Evolutionary conservation across 2,329 filamentous ascomycete species (phyloP).

Genomic region (Colletotrichum tabaci): DNA sequence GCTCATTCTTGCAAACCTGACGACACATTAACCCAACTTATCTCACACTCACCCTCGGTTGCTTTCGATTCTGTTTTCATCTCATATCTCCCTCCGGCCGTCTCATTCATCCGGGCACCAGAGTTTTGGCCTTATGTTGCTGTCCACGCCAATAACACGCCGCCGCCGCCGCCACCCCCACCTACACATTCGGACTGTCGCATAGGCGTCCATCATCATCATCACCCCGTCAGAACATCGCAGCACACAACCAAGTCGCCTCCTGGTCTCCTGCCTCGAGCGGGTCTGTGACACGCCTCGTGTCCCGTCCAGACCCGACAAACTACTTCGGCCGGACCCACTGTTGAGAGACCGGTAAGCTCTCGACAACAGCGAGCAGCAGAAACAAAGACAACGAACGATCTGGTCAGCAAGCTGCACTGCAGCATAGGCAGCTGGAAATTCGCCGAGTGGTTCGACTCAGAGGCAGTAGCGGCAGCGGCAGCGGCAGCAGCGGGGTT

Average conservation of each 20-base stretch:
- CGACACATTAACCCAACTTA: conserved; percentile 25
- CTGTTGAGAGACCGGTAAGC: conserved; percentile 9
- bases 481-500: conserved; percentile 4
- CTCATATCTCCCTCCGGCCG: neutral
- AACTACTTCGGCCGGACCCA: conserved; percentile 5
- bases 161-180: conserved; percentile 9
- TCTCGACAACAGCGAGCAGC: neutral
- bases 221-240: conserved; percentile 1
- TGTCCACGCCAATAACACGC: conserved; percentile 18
- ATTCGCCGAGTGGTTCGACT: conserved; percentile 33
- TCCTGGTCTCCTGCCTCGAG: neutral
- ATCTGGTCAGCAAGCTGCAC: conserved; percentile 15
- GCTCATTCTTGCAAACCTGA: conserved; percentile 14
- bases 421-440: conserved; percentile 21
- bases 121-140: conserved; percentile 26
- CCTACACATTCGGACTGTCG: conserved; percentile 26
- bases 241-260: neutral
- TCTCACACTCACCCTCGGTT: neutral
- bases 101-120: neutral
- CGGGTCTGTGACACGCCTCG: conserved; percentile 10
- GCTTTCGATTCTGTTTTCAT: neutral
- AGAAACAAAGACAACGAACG: neutral
- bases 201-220: conserved; percentile 17
- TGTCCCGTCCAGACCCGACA: conserved; percentile 15
- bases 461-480: neutral